Evolutionary conservation across 495 filamentous ascomycete species (phyloP).

Genomic region (Acidiella bohemica): DNA sequence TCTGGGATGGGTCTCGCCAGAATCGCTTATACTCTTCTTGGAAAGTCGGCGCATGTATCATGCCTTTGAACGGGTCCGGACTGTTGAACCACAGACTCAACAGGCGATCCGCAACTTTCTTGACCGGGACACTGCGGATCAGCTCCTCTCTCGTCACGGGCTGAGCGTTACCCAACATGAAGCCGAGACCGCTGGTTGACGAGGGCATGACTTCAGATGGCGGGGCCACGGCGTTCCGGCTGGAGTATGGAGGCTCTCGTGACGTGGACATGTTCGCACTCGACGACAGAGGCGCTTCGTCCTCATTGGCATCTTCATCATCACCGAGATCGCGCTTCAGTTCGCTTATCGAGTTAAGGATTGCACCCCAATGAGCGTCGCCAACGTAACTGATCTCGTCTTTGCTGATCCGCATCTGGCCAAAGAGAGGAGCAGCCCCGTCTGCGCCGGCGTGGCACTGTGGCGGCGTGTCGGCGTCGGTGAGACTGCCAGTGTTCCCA

Average conservation of each 20-base stretch:
- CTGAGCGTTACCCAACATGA: constrained; percentile 20
- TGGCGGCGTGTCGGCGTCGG: neutral
- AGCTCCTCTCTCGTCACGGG: constrained; percentile 19
- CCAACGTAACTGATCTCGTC: constrained; percentile 74
- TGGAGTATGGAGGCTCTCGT: constrained; percentile 7
- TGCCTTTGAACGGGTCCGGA: constrained; percentile 15
- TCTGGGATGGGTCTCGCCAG: constrained; percentile 23
- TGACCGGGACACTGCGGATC: constrained; percentile 24
- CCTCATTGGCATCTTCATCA: constrained; percentile 10
- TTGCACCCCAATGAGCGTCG: constrained; percentile 78
- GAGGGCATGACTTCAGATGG: too few species aligned
- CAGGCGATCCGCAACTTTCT: constrained; percentile 25
- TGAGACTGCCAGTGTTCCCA: neutral
- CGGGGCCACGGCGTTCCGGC: neutral
- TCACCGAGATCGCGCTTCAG: constrained; percentile 19
- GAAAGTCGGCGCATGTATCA: constrained; percentile 28
- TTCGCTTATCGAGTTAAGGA: constrained; percentile 49
- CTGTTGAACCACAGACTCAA: constrained; percentile 29
- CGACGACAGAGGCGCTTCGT: constrained; percentile 2
- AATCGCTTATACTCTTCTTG: constrained; percentile 30
- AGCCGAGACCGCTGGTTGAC: constrained; percentile 28
- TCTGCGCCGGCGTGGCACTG: constrained; percentile 37
- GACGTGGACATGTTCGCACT: neutral
- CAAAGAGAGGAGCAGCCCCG: constrained; percentile 61
- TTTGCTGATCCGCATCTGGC: constrained; percentile 74